Evolutionary conservation across 352 stramenopile genomes (phyloP), one percentile per base, ranked within the genome.

Genomic region (Phytophthora pistaciae): DNA sequence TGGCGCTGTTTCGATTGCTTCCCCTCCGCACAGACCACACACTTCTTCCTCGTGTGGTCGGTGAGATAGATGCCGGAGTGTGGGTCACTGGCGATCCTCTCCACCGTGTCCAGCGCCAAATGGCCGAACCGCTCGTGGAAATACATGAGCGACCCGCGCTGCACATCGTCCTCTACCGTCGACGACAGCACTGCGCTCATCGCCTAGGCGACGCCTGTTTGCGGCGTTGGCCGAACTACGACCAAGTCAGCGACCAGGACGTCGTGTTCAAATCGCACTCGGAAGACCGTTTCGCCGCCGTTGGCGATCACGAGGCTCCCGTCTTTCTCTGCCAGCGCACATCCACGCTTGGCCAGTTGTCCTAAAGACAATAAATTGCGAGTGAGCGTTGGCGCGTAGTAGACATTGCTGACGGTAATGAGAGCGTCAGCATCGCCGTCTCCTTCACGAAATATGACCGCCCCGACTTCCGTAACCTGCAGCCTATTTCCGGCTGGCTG

Each of bases 391-490:
- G 58, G 44, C 8, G 58, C 44, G 44, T 50, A 56, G 42, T 56
- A 64, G 16, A 64, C 40, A 29, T 56, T 21, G 25, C 10, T 64
- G 3, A 56, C 18, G 1, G 44, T 64, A 16, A 64, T 64, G 13
- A n/a, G 5, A 3, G 57, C 11, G 10, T 46, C 44, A 8, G 9
- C 18, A 20, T 14, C 27, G 9, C 33, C 9, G 3, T 21, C 25
- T 49, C 13, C 9, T 52, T 44, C 58, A 38, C n/a, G 27, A 49
- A 64, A 33, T 16, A 49, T 5, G 11, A 48, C 13, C 5, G 58
- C 4, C 16, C 58, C 16, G 3, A 56, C 27, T 8, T 64, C 49
- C 3, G 27, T 56, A 7, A 53, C 58, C 11, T 18, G 10, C 16
- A 56, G n/a, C 3, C 3, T 5, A 33, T 49, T 48, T 48, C 46